phyloP scores from a whole-genome alignment of 441 rosid species.

The Populus hybrid region DNA sequence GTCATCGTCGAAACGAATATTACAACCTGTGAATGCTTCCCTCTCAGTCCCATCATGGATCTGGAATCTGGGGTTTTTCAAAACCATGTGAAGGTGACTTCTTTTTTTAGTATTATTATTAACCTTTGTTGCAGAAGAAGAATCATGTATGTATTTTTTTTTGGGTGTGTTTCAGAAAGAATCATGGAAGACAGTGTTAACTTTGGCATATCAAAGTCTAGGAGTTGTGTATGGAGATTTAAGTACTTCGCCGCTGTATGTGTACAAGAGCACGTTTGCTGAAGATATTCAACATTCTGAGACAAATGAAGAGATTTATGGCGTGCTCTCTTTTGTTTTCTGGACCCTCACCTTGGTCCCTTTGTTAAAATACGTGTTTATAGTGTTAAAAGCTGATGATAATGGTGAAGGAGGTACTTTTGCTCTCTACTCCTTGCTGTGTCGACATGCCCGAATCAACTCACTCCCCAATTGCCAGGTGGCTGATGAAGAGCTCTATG shows the following conservation, averaged over 20 bases:
- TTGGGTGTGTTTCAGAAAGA: slow-evolving; percentile 51
- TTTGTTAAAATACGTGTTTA: slow-evolving; percentile 76
- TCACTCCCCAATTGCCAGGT: slow-evolving; percentile 81
- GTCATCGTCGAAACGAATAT: slow-evolving; percentile 30
- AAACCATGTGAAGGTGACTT: slow-evolving; percentile 51
- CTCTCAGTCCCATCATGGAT: slow-evolving; percentile 67
- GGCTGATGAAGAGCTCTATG: slow-evolving; percentile 77
- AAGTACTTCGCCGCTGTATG: slow-evolving; percentile 88
- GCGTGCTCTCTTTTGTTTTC: slow-evolving; percentile 85
- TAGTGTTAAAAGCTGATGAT: slow-evolving; percentile 91
- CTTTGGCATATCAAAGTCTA: slow-evolving; percentile 87
- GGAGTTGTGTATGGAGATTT: slow-evolving; percentile 98
- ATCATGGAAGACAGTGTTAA: slow-evolving; percentile 84
- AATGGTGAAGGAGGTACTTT: slow-evolving; percentile 98
- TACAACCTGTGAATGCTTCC: slow-evolving; percentile 20
- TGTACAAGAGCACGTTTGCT: slow-evolving; percentile 80
- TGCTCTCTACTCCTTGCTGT: slow-evolving; percentile 85
- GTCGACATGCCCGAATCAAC: slow-evolving; percentile 88
- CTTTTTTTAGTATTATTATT: not conserved
- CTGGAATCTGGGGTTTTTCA: slow-evolving; percentile 46
- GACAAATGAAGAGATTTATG: slow-evolving; percentile 91
- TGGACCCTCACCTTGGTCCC: slow-evolving; percentile 98
- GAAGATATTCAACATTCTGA: slow-evolving; percentile 84
- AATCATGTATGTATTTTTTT: not conserved
- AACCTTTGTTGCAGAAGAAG: not conserved